Evolutionary conservation across 1,284 basidiomycete genomes (phyloP).

Genomic region (Ganoderma multipileum): DNA sequence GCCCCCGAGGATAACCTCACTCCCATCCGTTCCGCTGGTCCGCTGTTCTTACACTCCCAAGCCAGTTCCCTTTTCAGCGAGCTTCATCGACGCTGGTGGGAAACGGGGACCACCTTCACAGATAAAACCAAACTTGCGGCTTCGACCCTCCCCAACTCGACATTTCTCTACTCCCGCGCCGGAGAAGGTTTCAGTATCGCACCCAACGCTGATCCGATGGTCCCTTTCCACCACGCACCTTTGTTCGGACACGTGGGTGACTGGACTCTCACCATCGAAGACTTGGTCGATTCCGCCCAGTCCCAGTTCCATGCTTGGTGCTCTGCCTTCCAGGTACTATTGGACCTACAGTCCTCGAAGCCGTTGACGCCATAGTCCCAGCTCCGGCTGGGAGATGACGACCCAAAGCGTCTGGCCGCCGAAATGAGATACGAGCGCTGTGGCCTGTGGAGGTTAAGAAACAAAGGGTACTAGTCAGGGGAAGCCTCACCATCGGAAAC

Average conservation of each 20-base stretch:
- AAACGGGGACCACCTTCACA: slow-evolving; percentile 48
- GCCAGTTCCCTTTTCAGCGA: background rate
- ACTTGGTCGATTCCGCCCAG: slow-evolving; percentile 39
- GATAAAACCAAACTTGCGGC: slow-evolving; percentile 33
- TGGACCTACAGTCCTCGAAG: too few species aligned
- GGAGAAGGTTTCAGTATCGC: slow-evolving; percentile 53
- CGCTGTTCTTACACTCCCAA: background rate
- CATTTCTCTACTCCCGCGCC: slow-evolving; percentile 50
- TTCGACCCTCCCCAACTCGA: slow-evolving; percentile 52
- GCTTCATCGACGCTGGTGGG: slow-evolving; percentile 47
- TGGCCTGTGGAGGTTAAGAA: too few species aligned
- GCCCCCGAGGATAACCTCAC: background rate
- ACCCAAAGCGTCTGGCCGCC: too few species aligned
- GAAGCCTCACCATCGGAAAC: too few species aligned
- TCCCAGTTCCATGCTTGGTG: slow-evolving; percentile 48
- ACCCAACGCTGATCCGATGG: slow-evolving; percentile 53
- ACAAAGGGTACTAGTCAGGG: too few species aligned
- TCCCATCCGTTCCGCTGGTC: background rate
- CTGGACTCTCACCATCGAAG: slow-evolving; percentile 23
- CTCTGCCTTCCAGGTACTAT: slow-evolving; percentile 39
- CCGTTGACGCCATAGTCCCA: too few species aligned
- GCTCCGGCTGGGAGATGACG: too few species aligned
- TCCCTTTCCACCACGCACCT: slow-evolving; percentile 54
- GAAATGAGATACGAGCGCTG: too few species aligned
- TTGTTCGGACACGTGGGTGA: slow-evolving; percentile 38